Evolutionary conservation across 139 green algal genomes (phyloP), one percentile per base, ranked within the genome.

Genomic region (Trebouxia sp.): DNA sequence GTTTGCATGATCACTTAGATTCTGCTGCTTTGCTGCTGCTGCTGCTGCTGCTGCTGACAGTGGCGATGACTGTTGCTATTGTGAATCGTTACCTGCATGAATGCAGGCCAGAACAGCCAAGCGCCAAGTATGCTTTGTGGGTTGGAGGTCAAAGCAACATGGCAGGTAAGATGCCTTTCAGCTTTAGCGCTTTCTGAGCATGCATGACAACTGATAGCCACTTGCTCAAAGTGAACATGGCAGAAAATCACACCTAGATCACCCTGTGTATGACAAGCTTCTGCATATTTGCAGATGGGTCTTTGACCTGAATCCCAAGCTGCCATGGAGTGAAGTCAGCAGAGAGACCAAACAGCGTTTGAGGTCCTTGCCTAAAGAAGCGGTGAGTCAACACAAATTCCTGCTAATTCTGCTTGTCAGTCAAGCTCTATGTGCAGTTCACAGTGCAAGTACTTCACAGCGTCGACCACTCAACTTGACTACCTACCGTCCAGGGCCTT

Each of bases 291-390:
- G 32, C 62, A 72, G 62, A 41, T 72, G 62, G 62, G 62, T 72
- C 35, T 72, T 72, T 45, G 32, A 45, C 35, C 32, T 72, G 32
- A 72, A 72, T 24, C 30, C 62, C 32, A 72, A 43, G 15, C 15
- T 72, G 32, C 62, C 62, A 45, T 72, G 62, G 62, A 26, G 37
- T 72, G 62, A 72, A 72, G 32, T 72, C n/a, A 72, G 62, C 32
- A 45, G 32, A n/a, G 62, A 72, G 35, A 72, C 62, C 12, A 72
- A 72, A n/a, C 62, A 72, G 62, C 62, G 62, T 3, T 24, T 53
- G 47, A 53, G 47, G 47, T 53, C 47, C 15, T 6, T 53, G 47
- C 47, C 47, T 26, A 53, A 53, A 0, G 62, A 72, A 72, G 62
- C 62, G 20, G 62, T 72, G 24, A 72, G 62, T 72, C 1, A 10